A percentile compares a stretch with the other conserved stretches of the same genome.
These are phyloP conservation scores for Malassezia yamatoensis DNA, from an alignment of 1,284 basidiomycete genomes.

Conservation along the genomic window DNA sequence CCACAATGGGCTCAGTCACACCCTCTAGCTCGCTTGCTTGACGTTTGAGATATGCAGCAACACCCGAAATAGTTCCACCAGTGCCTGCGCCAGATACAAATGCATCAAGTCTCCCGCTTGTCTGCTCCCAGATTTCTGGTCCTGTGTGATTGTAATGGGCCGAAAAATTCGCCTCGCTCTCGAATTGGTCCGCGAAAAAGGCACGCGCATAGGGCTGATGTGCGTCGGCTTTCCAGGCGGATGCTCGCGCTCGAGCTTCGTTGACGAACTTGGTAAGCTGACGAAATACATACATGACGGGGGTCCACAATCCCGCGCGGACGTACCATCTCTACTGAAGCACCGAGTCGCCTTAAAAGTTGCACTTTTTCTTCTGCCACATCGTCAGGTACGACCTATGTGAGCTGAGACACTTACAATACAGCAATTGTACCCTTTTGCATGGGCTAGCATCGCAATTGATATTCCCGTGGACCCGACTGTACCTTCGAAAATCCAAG, in stretches of 20 bases:
- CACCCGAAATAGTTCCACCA: slow-evolving; percentile 85
- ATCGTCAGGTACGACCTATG: slow-evolving; percentile 49
- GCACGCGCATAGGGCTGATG: slow-evolving; percentile 35
- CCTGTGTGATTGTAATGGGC: slow-evolving; percentile 85
- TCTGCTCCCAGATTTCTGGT: slow-evolving; percentile 90
- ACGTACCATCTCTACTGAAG: slow-evolving; percentile 62
- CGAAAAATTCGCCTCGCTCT: slow-evolving; percentile 79
- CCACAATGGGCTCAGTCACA: slow-evolving; percentile 31
- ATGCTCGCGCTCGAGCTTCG: slow-evolving; percentile 33
- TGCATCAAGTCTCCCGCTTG: slow-evolving; percentile 67
- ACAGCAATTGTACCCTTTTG: slow-evolving; percentile 53
- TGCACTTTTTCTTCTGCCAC: slow-evolving; percentile 81
- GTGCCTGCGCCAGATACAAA: slow-evolving; percentile 96
- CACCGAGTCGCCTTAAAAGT: slow-evolving; percentile 72
- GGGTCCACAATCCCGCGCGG: slow-evolving; percentile 45
- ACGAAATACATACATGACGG: slow-evolving; percentile 21
- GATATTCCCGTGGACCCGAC: slow-evolving; percentile 96
- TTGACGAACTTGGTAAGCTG: slow-evolving; percentile 34
- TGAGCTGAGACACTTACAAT: slow-evolving; percentile 48
- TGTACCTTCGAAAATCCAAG: slow-evolving; percentile 92
- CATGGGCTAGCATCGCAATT: slow-evolving; percentile 68
- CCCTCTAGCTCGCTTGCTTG: slow-evolving; percentile 2
- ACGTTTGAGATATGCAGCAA: slow-evolving; percentile 63
- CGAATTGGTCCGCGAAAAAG: slow-evolving; percentile 68
- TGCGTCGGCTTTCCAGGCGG: slow-evolving; percentile 20